These are phyloP conservation scores for Inga laurina DNA, from an alignment of 306 rosid genomes.

Conservation along the genomic window DNA sequence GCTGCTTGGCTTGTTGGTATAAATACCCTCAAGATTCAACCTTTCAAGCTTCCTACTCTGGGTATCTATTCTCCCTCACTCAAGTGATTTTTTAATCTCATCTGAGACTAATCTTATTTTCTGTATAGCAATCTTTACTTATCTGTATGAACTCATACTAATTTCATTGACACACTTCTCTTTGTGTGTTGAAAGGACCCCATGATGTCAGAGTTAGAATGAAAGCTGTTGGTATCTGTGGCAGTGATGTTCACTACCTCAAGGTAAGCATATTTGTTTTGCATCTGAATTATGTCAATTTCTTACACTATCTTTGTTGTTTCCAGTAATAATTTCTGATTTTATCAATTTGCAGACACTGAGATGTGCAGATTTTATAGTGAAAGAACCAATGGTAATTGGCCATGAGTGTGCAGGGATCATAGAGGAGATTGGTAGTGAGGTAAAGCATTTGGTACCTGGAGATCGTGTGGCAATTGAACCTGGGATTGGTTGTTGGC, in stretches of 20 bases:
- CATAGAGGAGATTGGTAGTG: slow-evolving; percentile 75
- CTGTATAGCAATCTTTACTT: neutral
- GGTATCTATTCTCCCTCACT: slow-evolving; percentile 39
- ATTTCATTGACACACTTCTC: slow-evolving; percentile 13
- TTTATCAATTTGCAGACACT: slow-evolving; percentile 51
- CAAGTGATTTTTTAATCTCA: neutral
- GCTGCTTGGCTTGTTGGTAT: slow-evolving; percentile 89
- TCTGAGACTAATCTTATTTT: neutral
- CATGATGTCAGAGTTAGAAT: slow-evolving; percentile 73
- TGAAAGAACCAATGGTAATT: slow-evolving; percentile 89
- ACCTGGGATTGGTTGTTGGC: slow-evolving; percentile 92
- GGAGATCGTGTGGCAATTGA: slow-evolving; percentile 88
- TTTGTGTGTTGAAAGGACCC: slow-evolving; percentile 55
- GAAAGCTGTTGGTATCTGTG: slow-evolving; percentile 98
- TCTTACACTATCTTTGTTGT: neutral
- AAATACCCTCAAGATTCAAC: slow-evolving; percentile 81
- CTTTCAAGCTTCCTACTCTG: slow-evolving; percentile 79
- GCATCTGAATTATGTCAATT: neutral
- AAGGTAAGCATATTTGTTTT: slow-evolving; percentile 50
- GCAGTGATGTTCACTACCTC: slow-evolving; percentile 93
- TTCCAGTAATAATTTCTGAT: neutral
- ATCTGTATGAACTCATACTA: neutral
- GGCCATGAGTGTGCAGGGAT: slow-evolving; percentile 98
- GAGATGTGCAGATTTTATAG: slow-evolving; percentile 76
- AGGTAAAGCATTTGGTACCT: slow-evolving; percentile 56